Base-by-base conservation (phyloP, 179 eudicot genomes). In the Sideroxylon spinosum region DNA sequence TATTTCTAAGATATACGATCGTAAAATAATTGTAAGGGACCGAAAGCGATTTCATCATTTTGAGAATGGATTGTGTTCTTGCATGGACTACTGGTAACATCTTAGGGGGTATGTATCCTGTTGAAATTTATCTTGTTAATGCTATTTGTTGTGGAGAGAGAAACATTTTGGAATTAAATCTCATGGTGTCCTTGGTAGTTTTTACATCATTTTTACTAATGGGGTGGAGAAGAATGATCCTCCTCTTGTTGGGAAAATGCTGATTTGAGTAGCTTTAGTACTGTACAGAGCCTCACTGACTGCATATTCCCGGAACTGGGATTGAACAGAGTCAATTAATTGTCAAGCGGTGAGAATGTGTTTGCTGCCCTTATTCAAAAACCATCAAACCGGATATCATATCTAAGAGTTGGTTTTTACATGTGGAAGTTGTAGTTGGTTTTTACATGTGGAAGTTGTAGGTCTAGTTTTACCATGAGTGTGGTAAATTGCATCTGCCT, bases 11-110 rank as follows among this genome's bases (percentile, higher is more conserved):
- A 68, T 89, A 52, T 89, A 80, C 48, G 75, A 69, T 3, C 83
- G 94, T 4, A 82, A 75, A 56, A 86, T 90, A 53, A 32, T 83
- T n/a, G 86, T 86, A 3, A 86, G 90, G 65, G 94, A 90, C 75
- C 76, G 90, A 11, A 87, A 85, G 55, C 85, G 92, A 26, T 90
- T 90, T 76, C 90, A 87, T 81, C 91, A 86, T 78, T 90, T 90
- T 76, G 86, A 85, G 80, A 85, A 90, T 80, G 93, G 93, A 57
- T 22, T 16, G 17, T 90, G 92, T 75, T 90, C 94, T 73, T 90
- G 92, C 81, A 86, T 29, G 74, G 94, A 90, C 53, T 85, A 75
- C 66, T 89, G 92, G 92, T 90, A 78, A 84, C 32, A 59, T 64
- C 52, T 59, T 23, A 73, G 32, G 17, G 17, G 57, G 29, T 6